Conservation (phyloP, 192 early-diverging fungal genomes). For the Chytriomyces sp. region DNA sequence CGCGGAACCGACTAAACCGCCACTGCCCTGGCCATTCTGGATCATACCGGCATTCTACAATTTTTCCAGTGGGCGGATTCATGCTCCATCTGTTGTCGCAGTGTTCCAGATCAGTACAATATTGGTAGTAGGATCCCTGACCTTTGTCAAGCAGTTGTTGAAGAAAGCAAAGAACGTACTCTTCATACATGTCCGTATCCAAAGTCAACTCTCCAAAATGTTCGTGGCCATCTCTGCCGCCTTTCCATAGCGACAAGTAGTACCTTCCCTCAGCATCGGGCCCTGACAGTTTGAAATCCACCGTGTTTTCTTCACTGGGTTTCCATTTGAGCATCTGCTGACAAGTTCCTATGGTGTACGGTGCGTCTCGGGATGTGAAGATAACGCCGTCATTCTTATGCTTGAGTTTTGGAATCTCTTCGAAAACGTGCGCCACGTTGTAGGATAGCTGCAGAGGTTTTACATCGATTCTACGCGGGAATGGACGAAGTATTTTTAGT, state of each 20-base stretch:
- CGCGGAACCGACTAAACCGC: slow-evolving; percentile 59
- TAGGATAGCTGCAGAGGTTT: slow-evolving; percentile 58
- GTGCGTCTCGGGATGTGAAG: slow-evolving; percentile 64
- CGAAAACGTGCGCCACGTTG: slow-evolving; percentile 56
- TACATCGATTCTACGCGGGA: slow-evolving; percentile 57
- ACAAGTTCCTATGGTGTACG: slow-evolving; percentile 59
- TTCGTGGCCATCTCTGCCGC: slow-evolving; percentile 39
- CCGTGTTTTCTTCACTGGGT: slow-evolving; percentile 63
- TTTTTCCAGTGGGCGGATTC: slow-evolving; percentile 43
- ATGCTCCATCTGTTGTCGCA: slow-evolving; percentile 40
- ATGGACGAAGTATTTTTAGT: slow-evolving; percentile 46
- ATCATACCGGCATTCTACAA: slow-evolving; percentile 65
- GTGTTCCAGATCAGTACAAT: not conserved
- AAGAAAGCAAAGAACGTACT: slow-evolving; percentile 32
- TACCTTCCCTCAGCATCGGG: slow-evolving; percentile 39
- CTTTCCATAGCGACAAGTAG: slow-evolving; percentile 31
- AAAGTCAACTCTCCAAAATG: slow-evolving; percentile 46
- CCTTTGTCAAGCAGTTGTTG: not conserved
- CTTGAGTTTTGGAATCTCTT: slow-evolving; percentile 65
- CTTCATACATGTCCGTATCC: slow-evolving; percentile 35
- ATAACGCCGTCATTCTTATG: slow-evolving; percentile 76
- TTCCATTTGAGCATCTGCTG: slow-evolving; percentile 71
- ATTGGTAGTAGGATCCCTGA: not conserved
- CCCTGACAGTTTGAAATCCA: slow-evolving; percentile 59
- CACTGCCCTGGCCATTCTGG: slow-evolving; percentile 56